Base-by-base conservation (phyloP, 2,329 filamentous ascomycete species). In the Curvularia eragrostidis region DNA sequence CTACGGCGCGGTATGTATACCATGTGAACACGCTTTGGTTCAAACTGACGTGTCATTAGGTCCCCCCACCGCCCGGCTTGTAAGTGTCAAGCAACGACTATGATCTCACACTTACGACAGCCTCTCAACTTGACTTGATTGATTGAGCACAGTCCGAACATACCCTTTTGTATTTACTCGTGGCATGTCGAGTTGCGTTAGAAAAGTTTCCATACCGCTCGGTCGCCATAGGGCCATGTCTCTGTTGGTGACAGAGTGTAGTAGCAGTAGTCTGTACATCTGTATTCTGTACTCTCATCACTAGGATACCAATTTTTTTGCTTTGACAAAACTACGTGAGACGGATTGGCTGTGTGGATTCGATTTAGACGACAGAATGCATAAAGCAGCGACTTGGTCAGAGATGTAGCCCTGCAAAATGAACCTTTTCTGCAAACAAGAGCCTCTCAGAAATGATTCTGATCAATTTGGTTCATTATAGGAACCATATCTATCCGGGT, bases 1-100 rank as follows among this genome's bases (percentile, higher is more conserved):
- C 43, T 77, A 77, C 62, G 71, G 68, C 41, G 68, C 75, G 46
- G 75, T 77, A 68, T 38, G 70, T 66, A 52, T 23, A 32, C 36
- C n/a, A 8, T 3, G 15, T 26, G 18, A 42, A 7, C 19, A 32
- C 18, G 34, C 59, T 13, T 12, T 32, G 18, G 18, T 24, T 12
- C 52, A 18, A 30, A 19, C 44, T 46, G 7, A 26, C 48, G 67
- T 67, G 12, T 9, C 8, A 42, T 13, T 21, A 54, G 52, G 71
- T 75, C 13, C 70, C 73, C 48, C 73, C 73, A 36, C 73, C 73
- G 34, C 73, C 73, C 36, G 72, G 73, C 23, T 50, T 75, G 66
- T 75, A 68, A 72, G 61, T 62, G 42, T 52, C 48, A 46, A 54
- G 43, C 59, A 61, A 49, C 59, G 55, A 61, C 55, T 63, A 52